Base-by-base conservation (phyloP, 129 eudicot species). In the Solidago caesia region DNA sequence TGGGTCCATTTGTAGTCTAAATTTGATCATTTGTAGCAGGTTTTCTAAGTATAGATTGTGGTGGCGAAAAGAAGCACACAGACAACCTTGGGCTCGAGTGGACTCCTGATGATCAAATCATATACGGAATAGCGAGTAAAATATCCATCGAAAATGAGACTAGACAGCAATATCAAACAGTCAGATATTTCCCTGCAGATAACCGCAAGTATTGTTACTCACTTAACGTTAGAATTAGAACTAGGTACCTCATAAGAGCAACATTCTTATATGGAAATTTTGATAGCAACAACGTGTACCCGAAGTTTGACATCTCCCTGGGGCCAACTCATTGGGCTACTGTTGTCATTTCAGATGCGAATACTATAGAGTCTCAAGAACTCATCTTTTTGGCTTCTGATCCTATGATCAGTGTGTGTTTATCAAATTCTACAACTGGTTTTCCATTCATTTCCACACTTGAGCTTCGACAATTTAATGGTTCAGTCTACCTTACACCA, bases 321-420 rank as follows among this genome's bases (percentile, higher is more conserved):
- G 97, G 97, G 42, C 85, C 97, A 33, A 91, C 97, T 68, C 95
- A 71, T 68, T 91, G 97, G 97, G 88, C 91, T 29, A 91, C 97
- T 15, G 82, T 91, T 26, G 97, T 82, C 61, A 88, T 91, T 64
- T 91, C 95, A 4, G 95, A 88, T 83, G 97, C 97, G 69, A 81
- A 76, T 72, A 83, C 81, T 8, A 84, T 88, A 21, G 97, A 91
- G 77, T 49, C 51, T 64, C 84, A 82, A 64, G 97, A 91, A 78
- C 71, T 91, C 75, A 88, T 91, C 71, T 91, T 91, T 74, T 74
- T 91, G 66, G 97, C 97, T 72, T 67, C 71, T 10, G 92, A 88
- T 56, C 89, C 89, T n/a, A 80, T 72, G 51, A 77, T 91, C 70
- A 91, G 92, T 57, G 76, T 91, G 26, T 91, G 97, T 53, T 86